Percentiles rank a stretch among this genome's conserved stretches.
phyloP scores from a whole-genome alignment of 2,329 filamentous ascomycete species.

The Lomentospora prolificans region DNA sequence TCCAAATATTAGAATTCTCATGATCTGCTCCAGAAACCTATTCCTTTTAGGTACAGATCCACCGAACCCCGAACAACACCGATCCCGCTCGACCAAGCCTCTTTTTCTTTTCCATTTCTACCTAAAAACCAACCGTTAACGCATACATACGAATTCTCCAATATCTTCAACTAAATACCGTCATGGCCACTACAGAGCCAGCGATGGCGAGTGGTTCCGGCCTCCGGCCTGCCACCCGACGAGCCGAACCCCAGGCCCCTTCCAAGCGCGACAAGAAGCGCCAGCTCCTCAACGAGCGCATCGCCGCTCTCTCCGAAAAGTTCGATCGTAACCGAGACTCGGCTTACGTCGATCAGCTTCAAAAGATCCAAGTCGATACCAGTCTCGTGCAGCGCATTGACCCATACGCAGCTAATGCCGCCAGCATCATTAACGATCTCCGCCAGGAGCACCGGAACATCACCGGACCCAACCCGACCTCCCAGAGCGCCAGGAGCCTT shows the following conservation, averaged over 20 bases:
- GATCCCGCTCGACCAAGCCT: too few species aligned
- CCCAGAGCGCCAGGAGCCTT: slow-evolving; percentile 42
- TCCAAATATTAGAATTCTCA: too few species aligned
- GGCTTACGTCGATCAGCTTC: slow-evolving; percentile 80
- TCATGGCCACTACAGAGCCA: background rate
- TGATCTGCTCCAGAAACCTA: too few species aligned
- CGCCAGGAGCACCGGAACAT: slow-evolving; percentile 44
- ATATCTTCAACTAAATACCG: background rate
- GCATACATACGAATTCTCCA: too few species aligned
- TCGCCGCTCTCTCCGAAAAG: slow-evolving; percentile 64
- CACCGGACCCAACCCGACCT: slow-evolving; percentile 26
- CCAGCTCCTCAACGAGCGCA: slow-evolving; percentile 69
- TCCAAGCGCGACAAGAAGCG: slow-evolving; percentile 90
- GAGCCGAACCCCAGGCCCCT: slow-evolving; percentile 30
- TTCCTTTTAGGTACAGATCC: too few species aligned
- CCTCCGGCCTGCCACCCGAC: slow-evolving; percentile 19
- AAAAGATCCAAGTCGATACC: slow-evolving; percentile 86
- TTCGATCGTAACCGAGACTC: slow-evolving; percentile 74
- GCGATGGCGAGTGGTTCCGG: background rate
- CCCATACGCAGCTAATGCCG: slow-evolving; percentile 61
- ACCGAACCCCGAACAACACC: too few species aligned
- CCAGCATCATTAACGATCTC: slow-evolving; percentile 61
- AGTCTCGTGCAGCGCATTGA: slow-evolving; percentile 77
- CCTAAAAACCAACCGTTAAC: too few species aligned
- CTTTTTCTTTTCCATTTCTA: background rate